Percentiles rank a stretch among this genome's conserved stretches.
Evolutionary conservation across 805 yeast species (phyloP).

Genomic region (Lachancea thermotolerans): DNA sequence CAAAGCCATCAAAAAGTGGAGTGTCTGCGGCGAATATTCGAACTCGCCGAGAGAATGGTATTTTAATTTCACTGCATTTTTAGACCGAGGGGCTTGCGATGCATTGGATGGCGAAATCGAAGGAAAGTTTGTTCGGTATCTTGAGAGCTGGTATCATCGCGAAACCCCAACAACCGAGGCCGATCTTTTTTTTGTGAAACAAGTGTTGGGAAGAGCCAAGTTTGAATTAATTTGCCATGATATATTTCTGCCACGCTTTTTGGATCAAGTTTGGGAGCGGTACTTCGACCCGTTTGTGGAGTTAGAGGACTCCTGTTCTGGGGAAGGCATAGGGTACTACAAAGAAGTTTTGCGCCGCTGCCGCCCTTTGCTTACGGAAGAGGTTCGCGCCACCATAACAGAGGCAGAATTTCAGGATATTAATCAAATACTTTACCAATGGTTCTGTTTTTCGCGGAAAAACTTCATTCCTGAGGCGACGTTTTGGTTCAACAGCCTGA

Average conservation of each 20-base stretch:
- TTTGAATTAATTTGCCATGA: conserved; percentile 10
- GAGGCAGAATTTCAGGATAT: conserved; percentile 18
- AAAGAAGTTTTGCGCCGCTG: conserved; percentile 12
- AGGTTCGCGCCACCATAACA: conserved; percentile 9
- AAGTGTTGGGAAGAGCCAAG: conserved; percentile 9
- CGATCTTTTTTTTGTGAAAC: conserved; percentile 13
- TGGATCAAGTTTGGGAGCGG: conserved; percentile 20
- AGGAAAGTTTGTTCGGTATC: conserved; percentile 12
- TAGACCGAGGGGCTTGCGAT: conserved; percentile 3
- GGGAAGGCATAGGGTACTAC: conserved; percentile 13
- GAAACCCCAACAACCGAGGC: conserved; percentile 2
- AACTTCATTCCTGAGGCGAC: conserved; percentile 10
- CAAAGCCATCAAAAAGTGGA: conserved; percentile 34
- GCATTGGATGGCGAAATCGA: conserved; percentile 8
- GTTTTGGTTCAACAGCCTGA: conserved; percentile 21
- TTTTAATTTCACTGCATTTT: conserved; percentile 14
- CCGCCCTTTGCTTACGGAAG: conserved; percentile 9
- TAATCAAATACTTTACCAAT: conserved; percentile 20
- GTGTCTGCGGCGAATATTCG: conserved; percentile 3
- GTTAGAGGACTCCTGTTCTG: conserved; percentile 13
- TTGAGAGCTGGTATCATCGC: conserved; percentile 19
- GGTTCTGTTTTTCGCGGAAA: conserved; percentile 16
- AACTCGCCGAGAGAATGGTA: conserved; percentile 15
- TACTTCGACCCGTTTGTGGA: conserved; percentile 22
- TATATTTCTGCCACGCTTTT: conserved; percentile 13